These are phyloP conservation scores for Candida nanaspora DNA, from an alignment of 805 yeast species.

Conservation along the genomic window DNA sequence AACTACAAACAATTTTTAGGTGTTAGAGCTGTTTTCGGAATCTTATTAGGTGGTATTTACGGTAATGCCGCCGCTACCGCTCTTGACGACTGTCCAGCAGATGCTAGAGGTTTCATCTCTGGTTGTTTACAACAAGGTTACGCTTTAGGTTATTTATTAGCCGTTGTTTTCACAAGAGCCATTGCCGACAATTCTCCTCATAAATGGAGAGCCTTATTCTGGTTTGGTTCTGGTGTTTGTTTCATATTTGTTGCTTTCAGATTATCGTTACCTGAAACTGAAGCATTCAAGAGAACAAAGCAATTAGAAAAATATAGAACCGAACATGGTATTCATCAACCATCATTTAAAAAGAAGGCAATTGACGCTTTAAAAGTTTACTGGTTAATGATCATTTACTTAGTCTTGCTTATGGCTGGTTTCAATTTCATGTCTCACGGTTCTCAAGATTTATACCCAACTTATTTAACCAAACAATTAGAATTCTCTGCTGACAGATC, in stretches of 20 bases:
- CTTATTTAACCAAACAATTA: slow-evolving; percentile 41
- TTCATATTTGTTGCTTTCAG: slow-evolving; percentile 35
- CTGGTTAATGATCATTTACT: slow-evolving; percentile 54
- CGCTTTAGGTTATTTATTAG: slow-evolving; percentile 60
- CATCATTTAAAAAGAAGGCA: slow-evolving; percentile 27
- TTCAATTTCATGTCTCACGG: slow-evolving; percentile 60
- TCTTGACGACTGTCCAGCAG: slow-evolving; percentile 44
- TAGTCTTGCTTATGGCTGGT: slow-evolving; percentile 54
- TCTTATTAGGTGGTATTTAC: slow-evolving; percentile 50
- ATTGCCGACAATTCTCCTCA: slow-evolving; percentile 45
- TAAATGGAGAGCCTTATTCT: slow-evolving; percentile 59
- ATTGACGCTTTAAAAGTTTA: slow-evolving; percentile 33
- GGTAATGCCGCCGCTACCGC: slow-evolving; percentile 50
- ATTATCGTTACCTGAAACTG: slow-evolving; percentile 42
- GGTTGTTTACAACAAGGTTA: slow-evolving; percentile 80
- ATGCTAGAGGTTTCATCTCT: slow-evolving; percentile 51
- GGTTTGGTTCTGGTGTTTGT: slow-evolving; percentile 62
- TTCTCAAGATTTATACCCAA: slow-evolving; percentile 57
- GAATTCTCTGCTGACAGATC: slow-evolving; percentile 33
- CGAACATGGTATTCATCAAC: slow-evolving; percentile 23
- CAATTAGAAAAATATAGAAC: slow-evolving; percentile 25
- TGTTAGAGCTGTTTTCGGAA: slow-evolving; percentile 57
- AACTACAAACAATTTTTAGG: slow-evolving; percentile 53
- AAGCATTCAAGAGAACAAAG: slow-evolving; percentile 39
- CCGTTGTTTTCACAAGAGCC: slow-evolving; percentile 59